Conservation (phyloP, 148 eudicot species). For the Fallopia convolvulus region DNA sequence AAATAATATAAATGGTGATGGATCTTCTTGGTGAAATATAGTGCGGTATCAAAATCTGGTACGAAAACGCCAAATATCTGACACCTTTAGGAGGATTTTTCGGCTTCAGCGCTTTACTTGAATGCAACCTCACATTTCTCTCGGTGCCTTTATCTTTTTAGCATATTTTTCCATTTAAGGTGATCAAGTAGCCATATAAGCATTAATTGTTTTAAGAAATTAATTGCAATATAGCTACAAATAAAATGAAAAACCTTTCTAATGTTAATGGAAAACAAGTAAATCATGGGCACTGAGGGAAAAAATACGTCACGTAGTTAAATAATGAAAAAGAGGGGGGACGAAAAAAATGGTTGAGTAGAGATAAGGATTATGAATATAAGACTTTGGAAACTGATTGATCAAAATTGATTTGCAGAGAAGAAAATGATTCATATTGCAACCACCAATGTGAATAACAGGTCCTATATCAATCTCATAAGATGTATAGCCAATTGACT, state of each 20-base stretch:
- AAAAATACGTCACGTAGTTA: not conserved
- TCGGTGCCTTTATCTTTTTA: not conserved
- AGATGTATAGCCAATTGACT: not conserved
- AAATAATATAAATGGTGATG: not conserved
- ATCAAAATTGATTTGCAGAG: not conserved
- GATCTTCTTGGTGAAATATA: not conserved
- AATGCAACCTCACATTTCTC: constrained; percentile 7
- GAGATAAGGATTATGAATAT: not conserved
- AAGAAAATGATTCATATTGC: not conserved
- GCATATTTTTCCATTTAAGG: constrained; percentile 4
- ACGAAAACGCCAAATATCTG: constrained; percentile 3
- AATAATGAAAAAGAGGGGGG: not conserved
- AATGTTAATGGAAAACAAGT: not conserved
- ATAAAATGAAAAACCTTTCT: not conserved
- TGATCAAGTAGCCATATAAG: not conserved
- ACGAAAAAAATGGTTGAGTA: not conserved
- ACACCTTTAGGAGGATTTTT: constrained; percentile 6
- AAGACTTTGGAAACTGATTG: not conserved
- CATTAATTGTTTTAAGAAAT: not conserved
- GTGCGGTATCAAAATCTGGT: not conserved
- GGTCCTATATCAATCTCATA: not conserved
- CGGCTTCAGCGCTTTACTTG: not conserved
- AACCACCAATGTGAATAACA: not conserved
- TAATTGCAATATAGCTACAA: not conserved
- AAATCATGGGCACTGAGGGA: not conserved